Base-by-base conservation (phyloP, 225 moss, liverwort and hornwort genomes). In the Pseudoscleropodium purum region DNA sequence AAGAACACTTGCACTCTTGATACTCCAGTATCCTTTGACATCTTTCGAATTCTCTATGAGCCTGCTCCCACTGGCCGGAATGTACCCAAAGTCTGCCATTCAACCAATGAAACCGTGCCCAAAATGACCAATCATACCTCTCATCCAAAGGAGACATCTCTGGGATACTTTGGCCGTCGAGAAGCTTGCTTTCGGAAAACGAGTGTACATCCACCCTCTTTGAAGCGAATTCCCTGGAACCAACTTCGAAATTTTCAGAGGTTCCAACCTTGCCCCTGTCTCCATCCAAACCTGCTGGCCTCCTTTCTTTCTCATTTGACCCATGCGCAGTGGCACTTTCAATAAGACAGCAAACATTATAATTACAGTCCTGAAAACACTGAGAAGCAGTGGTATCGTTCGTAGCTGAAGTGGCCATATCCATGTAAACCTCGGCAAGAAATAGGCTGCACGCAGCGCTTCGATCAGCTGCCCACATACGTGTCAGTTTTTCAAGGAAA, bases 371-470 rank as follows among this genome's bases (percentile, higher is more conserved):
- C 63, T 87, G 91, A 76, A 96, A 91, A 92, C 93, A 95, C 65
- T 91, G 93, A 33, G 93, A 93, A 79, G 92, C 89, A 90, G 91
- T 91, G 88, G 90, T 90, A 69, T 92, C 94, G 66, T 88, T 93
- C 72, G 95, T 92, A 66, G 96, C 92, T 85, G 95, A 93, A 88
- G 94, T 89, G 85, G 95, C 95, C 93, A 93, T 93, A 89, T 99
- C 98, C 94, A 97, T 94, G 74, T 96, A 99, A 78, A 96, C 93
- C 89, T 99, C 98, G 65, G 96, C 96, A 91, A 99, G 97, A 93
- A 97, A 99, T 89, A 99, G 63, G 90, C 96, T 96, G 91, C 97
- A 99, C 60, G 75, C 90, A 83, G 90, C 90, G 86, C 95, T 99
- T 90, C 97, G 92, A 78, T 93, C 94, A 84, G 91, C 90, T 93